Evolutionary conservation across 805 yeast genomes (phyloP).

Genomic region (Pichia kluyveri): DNA sequence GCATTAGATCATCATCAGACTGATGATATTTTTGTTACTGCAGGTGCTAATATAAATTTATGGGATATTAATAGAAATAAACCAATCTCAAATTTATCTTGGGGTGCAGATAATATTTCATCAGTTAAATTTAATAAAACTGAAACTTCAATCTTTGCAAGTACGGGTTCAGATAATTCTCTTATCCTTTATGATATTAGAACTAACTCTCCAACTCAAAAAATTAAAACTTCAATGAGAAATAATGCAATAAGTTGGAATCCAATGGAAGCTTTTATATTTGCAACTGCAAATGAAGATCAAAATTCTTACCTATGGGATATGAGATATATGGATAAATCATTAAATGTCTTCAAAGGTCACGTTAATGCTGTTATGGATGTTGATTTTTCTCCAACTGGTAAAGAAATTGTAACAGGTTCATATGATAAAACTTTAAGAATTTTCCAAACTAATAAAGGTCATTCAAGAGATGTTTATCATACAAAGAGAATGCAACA

Average conservation of each 20-base stretch:
- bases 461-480: constrained; percentile 91
- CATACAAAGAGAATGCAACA: constrained; percentile 98
- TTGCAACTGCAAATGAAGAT: constrained; percentile 89
- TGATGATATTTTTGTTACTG: constrained; percentile 75
- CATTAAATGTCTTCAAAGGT: constrained; percentile 82
- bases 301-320: constrained; percentile 93
- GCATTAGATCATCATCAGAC: constrained; percentile 80
- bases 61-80: constrained; percentile 84
- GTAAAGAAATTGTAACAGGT: constrained; percentile 91
- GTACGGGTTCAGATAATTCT: constrained; percentile 86
- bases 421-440: constrained; percentile 91
- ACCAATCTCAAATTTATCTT: constrained; percentile 68
- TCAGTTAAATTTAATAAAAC: constrained; percentile 82
- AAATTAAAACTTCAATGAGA: constrained; percentile 71
- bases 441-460: constrained; percentile 57
- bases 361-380: constrained; percentile 95
- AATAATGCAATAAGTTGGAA: constrained; percentile 90
- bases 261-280: constrained; percentile 94
- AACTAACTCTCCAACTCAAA: constrained; percentile 87
- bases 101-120: constrained; percentile 94
- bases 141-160: constrained; percentile 81
- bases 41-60: constrained; percentile 81
- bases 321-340: constrained; percentile 81
- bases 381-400: constrained; percentile 93
- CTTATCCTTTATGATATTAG: constrained; percentile 85